A percentile compares a stretch with the other conserved stretches of the same genome.
Evolutionary conservation across 2,329 filamentous ascomycete species (phyloP).

Genomic region (Aspergillus sp.): DNA sequence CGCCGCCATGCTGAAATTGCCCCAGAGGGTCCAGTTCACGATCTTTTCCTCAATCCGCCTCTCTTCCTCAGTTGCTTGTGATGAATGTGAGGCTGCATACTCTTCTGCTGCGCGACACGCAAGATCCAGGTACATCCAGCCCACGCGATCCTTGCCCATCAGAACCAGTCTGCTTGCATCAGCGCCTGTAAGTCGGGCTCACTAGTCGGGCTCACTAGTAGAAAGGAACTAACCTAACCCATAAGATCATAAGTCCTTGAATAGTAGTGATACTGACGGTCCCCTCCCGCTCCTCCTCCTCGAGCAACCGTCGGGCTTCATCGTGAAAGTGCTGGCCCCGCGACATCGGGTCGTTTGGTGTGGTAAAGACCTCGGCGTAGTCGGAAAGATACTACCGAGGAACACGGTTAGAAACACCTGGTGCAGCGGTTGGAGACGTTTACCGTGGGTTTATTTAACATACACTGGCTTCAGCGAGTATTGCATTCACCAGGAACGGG

Average conservation of each 20-base stretch:
- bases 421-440: background rate
- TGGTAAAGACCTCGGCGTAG: slow-evolving; percentile 26
- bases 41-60: slow-evolving; percentile 13
- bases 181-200: background rate
- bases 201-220: background rate
- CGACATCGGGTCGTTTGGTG: slow-evolving; percentile 24
- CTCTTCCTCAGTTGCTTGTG: slow-evolving; percentile 10
- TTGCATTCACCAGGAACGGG: slow-evolving; percentile 36
- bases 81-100: slow-evolving; percentile 17
- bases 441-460: slow-evolving; percentile 11
- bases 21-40: slow-evolving; percentile 22
- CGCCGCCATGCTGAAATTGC: slow-evolving; percentile 19
- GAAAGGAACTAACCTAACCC: background rate
- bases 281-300: slow-evolving; percentile 24
- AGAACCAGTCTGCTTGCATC: slow-evolving; percentile 17
- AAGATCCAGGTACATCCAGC: slow-evolving; percentile 27
- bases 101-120: slow-evolving; percentile 23
- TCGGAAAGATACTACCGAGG: slow-evolving; percentile 23
- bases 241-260: background rate
- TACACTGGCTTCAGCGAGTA: slow-evolving; percentile 34
- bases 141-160: slow-evolving; percentile 33
- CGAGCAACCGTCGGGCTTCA: slow-evolving; percentile 29
- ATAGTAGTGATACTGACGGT: slow-evolving; percentile 26
- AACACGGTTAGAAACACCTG: background rate
- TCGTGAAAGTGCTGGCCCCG: slow-evolving; percentile 30